Conservation (phyloP, 768 basidiomycete genomes). For the Termitomyces sp. region DNA sequence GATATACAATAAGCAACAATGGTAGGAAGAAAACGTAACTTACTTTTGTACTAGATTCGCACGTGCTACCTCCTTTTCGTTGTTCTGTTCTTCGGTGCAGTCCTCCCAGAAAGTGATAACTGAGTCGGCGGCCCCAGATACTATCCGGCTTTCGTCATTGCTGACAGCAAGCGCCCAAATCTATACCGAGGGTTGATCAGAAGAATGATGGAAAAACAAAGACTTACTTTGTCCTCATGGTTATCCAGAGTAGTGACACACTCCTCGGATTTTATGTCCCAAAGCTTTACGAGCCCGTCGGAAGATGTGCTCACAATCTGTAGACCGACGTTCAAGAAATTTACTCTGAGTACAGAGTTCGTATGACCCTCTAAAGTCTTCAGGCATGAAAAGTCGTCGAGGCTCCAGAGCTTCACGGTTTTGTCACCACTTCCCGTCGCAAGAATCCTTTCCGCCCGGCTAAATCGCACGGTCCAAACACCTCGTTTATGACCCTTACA, state of each 20-base stretch:
- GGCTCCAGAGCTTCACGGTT: constrained; percentile 89
- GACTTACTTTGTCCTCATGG: constrained; percentile 89
- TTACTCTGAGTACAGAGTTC: constrained; percentile 91
- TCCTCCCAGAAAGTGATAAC: constrained; percentile 96
- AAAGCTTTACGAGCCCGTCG: constrained; percentile 93
- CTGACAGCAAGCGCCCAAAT: constrained; percentile 94
- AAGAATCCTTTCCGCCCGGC: constrained; percentile 73
- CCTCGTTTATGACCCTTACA: constrained; percentile 97
- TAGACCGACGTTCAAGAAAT: constrained; percentile 78
- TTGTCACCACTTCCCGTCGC: constrained; percentile 96
- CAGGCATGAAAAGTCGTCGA: constrained; percentile 90
- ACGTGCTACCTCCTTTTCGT: constrained; percentile 68
- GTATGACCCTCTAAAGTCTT: constrained; percentile 98
- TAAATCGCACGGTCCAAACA: constrained; percentile 92
- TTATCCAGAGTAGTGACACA: constrained; percentile 90
- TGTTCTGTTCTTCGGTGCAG: constrained; percentile 79
- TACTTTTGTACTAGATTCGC: constrained; percentile 78
- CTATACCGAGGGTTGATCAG: constrained; percentile 34
- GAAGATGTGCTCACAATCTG: constrained; percentile 89
- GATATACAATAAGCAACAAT: constrained; percentile 1
- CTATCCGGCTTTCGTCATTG: constrained; percentile 74
- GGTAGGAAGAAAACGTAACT: constrained; percentile 23
- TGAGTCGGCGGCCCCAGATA: constrained; percentile 95
- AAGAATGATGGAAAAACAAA: constrained; percentile 1
- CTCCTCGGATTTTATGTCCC: constrained; percentile 87